A percentile compares a stretch with the other conserved stretches of the same genome.
phyloP scores from a whole-genome alignment of 192 early-diverging fungal genomes.

The Entomortierella lignicola region DNA sequence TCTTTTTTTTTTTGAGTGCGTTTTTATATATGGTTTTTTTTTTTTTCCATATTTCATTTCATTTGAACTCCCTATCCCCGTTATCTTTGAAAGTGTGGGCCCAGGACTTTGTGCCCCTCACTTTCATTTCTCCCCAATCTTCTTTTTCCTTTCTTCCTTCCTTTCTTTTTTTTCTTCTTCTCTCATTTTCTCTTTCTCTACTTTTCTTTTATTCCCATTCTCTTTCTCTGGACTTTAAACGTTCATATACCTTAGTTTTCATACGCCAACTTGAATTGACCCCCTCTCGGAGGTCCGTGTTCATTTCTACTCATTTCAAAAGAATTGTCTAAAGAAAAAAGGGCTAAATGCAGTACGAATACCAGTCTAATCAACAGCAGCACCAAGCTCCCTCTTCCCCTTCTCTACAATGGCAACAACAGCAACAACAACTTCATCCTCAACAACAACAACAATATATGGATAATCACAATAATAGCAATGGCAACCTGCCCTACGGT shows the following conservation, averaged over 20 bases:
- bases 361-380: background rate
- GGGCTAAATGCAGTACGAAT: constrained; percentile 37
- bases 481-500: background rate
- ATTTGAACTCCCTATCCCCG: background rate
- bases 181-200: background rate
- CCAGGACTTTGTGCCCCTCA: background rate
- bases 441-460: constrained; percentile 1
- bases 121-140: background rate
- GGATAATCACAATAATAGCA: too few relatives aligned
- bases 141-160: background rate
- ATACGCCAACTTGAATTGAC: background rate
- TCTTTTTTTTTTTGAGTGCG: constrained; percentile 8
- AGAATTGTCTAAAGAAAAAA: background rate
- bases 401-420: background rate
- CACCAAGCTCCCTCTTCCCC: background rate
- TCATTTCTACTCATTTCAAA: background rate
- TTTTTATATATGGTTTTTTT: background rate
- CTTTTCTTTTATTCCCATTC: background rate
- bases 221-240: background rate
- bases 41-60: background rate
- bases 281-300: background rate
- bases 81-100: too few relatives aligned
- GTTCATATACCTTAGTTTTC: background rate
- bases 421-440: constrained; percentile 12
- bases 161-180: constrained; percentile 9